Base-by-base conservation (phyloP, 352 stramenopile species). In the Plasmopara halstedii region DNA sequence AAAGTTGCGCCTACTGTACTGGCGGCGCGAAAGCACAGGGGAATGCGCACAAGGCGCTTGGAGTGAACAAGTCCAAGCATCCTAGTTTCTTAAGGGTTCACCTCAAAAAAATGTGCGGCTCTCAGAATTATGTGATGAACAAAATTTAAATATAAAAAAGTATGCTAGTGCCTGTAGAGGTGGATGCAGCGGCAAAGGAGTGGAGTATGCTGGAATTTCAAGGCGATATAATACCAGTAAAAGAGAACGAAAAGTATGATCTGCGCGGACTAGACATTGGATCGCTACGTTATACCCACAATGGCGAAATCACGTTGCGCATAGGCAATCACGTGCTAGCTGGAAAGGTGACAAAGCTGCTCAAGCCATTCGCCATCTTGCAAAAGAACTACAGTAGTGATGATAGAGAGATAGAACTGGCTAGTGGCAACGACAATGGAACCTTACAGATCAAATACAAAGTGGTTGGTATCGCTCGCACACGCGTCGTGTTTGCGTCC, bases 151-250 rank as follows among this genome's bases (percentile, higher is more conserved):
- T 42, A 2, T 18, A 2, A 27, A 32, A 2, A 20, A 20, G 5
- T 9, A 91, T 91, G 80, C 53, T 88, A 18, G 50, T 91, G 43
- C 70, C 77, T 0, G 57, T 91, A n/a, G 53, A 61, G 13, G 73
- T 86, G 29, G 67, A 89, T 33, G 70, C 56, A 34, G 75, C 73
- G 20, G 42, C 47, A 13, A 79, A 72, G 22, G 81, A 89, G 61
- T 94, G 83, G 83, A 88, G 71, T 53, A 47, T 94, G 33, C 58
- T 94, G 21, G 83, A 94, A 64, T 73, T 94, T 22, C 83, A 94
- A 45, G 83, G 82, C 15, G 64, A 90, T 26, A 38, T 94, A 2
- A 54, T 94, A 11, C 64, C 67, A 9, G 38, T 35, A 19, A 32
- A 46, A 29, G 53, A 40, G 1, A 23, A 31, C 4, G 37, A 62